Conservation (phyloP, 495 filamentous ascomycete genomes). For the Parmelia sp. region DNA sequence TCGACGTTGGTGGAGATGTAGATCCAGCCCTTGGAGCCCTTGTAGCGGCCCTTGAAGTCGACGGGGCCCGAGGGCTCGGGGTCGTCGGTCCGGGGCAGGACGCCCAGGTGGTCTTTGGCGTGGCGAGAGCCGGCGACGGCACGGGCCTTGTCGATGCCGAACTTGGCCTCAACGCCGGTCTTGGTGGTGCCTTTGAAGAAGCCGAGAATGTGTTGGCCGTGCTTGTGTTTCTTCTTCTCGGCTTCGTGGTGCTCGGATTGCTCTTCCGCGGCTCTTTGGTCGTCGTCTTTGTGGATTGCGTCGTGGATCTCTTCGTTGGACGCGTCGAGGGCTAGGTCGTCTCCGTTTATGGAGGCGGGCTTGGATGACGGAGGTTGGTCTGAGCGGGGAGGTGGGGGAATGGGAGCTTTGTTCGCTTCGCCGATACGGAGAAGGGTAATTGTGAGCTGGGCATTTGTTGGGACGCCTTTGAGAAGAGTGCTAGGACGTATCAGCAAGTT, state of each 20-base stretch:
- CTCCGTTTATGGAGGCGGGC: slow-evolving; percentile 33
- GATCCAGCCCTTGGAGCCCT: slow-evolving; percentile 65
- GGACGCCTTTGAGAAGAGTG: slow-evolving; percentile 73
- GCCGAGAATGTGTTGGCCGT: slow-evolving; percentile 50
- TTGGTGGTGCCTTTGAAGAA: slow-evolving; percentile 67
- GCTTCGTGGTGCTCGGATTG: slow-evolving; percentile 25
- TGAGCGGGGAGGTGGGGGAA: slow-evolving; percentile 70
- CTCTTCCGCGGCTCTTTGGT: slow-evolving; percentile 33
- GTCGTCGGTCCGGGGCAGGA: slow-evolving; percentile 47
- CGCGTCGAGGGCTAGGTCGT: slow-evolving; percentile 28
- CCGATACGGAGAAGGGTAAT: slow-evolving; percentile 80
- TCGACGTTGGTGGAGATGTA: slow-evolving; percentile 59
- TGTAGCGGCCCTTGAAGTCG: slow-evolving; percentile 65
- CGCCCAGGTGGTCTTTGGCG: slow-evolving; percentile 66
- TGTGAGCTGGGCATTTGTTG: slow-evolving; percentile 82
- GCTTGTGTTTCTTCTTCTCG: slow-evolving; percentile 38
- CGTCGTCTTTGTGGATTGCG: slow-evolving; percentile 31
- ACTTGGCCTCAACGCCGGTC: slow-evolving; percentile 58
- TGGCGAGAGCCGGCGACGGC: slow-evolving; percentile 59
- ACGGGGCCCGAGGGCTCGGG: slow-evolving; percentile 55
- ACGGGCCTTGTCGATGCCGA: slow-evolving; percentile 62
- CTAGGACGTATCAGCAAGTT: slow-evolving; percentile 34
- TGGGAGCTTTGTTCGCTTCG: slow-evolving; percentile 72
- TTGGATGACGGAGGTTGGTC: slow-evolving; percentile 46
- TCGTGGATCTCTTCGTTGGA: slow-evolving; percentile 28